Evolutionary conservation across 1,284 basidiomycete genomes (phyloP).

Genomic region (Peniophora sp.): DNA sequence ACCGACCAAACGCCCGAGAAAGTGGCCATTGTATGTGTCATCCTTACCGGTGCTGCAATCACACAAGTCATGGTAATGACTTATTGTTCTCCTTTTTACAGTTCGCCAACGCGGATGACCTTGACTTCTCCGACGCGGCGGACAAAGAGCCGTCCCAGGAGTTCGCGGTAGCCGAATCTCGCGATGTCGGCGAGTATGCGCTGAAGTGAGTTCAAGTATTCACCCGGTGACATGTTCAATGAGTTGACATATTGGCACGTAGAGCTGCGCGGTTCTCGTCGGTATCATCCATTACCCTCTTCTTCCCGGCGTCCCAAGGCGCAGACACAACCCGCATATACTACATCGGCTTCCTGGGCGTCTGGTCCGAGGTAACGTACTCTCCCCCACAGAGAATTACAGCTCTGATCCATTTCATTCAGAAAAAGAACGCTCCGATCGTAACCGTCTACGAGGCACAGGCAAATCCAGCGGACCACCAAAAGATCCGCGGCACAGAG

Average conservation of each 20-base stretch:
- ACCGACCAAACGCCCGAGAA: conserved; percentile 62
- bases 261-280: conserved; percentile 76
- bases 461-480: conserved; percentile 73
- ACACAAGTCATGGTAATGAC: not conserved
- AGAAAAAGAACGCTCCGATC: conserved; percentile 63
- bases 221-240: not conserved
- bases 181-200: conserved; percentile 70
- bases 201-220: conserved; percentile 42
- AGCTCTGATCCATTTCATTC: not conserved
- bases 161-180: conserved; percentile 54
- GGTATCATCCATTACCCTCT: conserved; percentile 62
- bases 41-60: not conserved
- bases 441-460: conserved; percentile 75
- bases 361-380: conserved; percentile 61
- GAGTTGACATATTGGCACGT: not conserved
- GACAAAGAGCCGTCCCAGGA: conserved; percentile 60
- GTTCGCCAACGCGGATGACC: conserved; percentile 61
- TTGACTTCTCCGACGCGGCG: conserved; percentile 71
- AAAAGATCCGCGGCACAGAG: conserved; percentile 69
- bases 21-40: conserved; percentile 47
- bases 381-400: too few relatives aligned
- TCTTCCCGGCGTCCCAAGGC: conserved; percentile 68
- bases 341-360: conserved; percentile 74
- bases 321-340: conserved; percentile 63
- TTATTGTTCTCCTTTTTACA: conserved; percentile 20